Evolutionary conservation across 169 alveolate species (phyloP).

Genomic region (Plasmodium inui): DNA sequence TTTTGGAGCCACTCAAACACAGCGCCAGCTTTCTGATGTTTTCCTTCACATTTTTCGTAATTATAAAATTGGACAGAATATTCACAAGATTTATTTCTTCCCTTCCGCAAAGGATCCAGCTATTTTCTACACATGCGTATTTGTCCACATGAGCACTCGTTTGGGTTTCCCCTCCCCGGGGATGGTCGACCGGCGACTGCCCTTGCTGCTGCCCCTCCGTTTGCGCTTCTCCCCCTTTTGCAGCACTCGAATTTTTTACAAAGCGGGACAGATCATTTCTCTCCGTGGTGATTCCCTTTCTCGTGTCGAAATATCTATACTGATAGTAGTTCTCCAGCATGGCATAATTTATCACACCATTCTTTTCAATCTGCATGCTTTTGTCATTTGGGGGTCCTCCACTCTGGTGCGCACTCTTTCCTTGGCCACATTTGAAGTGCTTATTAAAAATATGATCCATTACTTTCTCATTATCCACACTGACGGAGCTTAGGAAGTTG

Average conservation of each 20-base stretch:
- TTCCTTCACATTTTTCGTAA: constrained; percentile 91
- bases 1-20: constrained; percentile 93
- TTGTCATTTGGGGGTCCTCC: neutral
- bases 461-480: constrained; percentile 13
- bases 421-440: constrained; percentile 18
- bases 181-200: constrained; percentile 44
- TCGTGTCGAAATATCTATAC: constrained; percentile 18
- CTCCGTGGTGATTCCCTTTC: neutral
- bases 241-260: neutral
- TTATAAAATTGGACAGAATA: constrained; percentile 85
- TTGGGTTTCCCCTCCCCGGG: neutral
- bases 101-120: constrained; percentile 57
- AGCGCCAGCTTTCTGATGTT: constrained; percentile 93
- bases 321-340: constrained; percentile 38
- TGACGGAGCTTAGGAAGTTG: constrained; percentile 41
- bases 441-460: constrained; percentile 58
- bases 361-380: constrained; percentile 53
- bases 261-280: neutral
- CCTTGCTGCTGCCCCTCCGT: constrained; percentile 6
- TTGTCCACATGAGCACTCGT: constrained; percentile 37
- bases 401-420: neutral
- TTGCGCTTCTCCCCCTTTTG: neutral
- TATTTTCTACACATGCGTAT: constrained; percentile 70
- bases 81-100: constrained; percentile 50
- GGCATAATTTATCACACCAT: constrained; percentile 24